Evolutionary conservation across 2,329 filamentous ascomycete species (phyloP).

Genomic region (Penicillium brasilianum): DNA sequence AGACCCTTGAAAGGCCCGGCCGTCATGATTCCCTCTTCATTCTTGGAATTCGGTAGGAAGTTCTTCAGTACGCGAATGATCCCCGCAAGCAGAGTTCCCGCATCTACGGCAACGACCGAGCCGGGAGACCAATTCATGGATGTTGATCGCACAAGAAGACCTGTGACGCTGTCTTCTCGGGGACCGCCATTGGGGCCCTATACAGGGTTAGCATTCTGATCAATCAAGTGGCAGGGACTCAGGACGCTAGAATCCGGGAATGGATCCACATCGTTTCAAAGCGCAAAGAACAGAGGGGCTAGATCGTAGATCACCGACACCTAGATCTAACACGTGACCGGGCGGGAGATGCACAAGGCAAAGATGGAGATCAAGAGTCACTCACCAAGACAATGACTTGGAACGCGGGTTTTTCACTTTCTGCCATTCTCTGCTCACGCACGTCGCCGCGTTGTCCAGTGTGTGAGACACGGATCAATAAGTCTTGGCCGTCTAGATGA

Average conservation of each 20-base stretch:
- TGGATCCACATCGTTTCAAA: constrained; percentile 5
- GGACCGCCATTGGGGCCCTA: constrained; percentile 91
- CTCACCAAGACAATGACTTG: constrained; percentile 78
- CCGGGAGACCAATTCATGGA: constrained; percentile 78
- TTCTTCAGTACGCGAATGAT: constrained; percentile 77
- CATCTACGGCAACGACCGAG: constrained; percentile 90
- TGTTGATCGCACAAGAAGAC: constrained; percentile 83
- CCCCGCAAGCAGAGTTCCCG: constrained; percentile 83
- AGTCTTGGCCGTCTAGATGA: not conserved
- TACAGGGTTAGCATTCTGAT: constrained; percentile 35
- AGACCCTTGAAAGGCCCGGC: constrained; percentile 81
- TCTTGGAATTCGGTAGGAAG: constrained; percentile 31
- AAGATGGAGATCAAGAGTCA: constrained; percentile 27
- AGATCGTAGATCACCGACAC: not conserved
- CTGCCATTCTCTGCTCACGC: constrained; percentile 24
- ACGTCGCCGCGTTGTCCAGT: not conserved
- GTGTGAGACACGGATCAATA: constrained; percentile 14
- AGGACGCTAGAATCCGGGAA: constrained; percentile 27
- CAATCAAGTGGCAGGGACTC: constrained; percentile 8
- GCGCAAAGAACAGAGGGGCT: constrained; percentile 2
- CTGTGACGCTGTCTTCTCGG: constrained; percentile 85
- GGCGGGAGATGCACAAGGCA: no score
- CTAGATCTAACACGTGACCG: constrained; percentile 12
- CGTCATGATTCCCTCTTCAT: constrained; percentile 39
- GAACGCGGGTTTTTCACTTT: constrained; percentile 56